Evolutionary conservation across 2,329 filamentous ascomycete genomes (phyloP).

Genomic region (Phialocephala sp.): DNA sequence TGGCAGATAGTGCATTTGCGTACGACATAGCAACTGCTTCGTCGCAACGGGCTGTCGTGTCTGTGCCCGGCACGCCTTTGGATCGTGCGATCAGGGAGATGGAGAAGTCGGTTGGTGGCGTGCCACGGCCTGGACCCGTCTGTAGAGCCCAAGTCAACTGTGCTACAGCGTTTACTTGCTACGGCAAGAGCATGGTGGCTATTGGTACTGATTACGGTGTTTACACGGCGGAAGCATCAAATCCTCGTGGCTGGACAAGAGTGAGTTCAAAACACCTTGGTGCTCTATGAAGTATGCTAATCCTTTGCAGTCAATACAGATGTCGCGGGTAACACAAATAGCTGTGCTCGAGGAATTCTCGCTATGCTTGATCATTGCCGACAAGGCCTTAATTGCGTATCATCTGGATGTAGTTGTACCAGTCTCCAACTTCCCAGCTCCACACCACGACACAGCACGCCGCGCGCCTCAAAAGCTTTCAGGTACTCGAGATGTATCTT

Average conservation of each 20-base stretch:
- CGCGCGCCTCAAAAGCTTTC: slow-evolving; percentile 91
- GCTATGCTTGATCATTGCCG: slow-evolving; percentile 87
- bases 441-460: slow-evolving; percentile 73
- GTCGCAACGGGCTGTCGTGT: slow-evolving; percentile 68
- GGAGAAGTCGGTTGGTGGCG: slow-evolving; percentile 75
- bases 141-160: slow-evolving; percentile 91
- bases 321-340: slow-evolving; percentile 81
- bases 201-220: slow-evolving; percentile 96
- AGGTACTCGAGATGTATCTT: slow-evolving; percentile 88
- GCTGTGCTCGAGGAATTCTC: slow-evolving; percentile 96
- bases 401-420: slow-evolving; percentile 84
- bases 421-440: slow-evolving; percentile 64
- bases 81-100: slow-evolving; percentile 90
- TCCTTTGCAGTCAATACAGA: slow-evolving; percentile 70
- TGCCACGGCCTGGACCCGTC: slow-evolving; percentile 74
- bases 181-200: slow-evolving; percentile 85
- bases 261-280: slow-evolving; percentile 57
- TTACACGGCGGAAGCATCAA: slow-evolving; percentile 84
- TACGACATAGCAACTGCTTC: slow-evolving; percentile 69
- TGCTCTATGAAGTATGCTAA: slow-evolving; percentile 26
- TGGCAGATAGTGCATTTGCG: slow-evolving; percentile 90
- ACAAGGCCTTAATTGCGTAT: slow-evolving; percentile 90
- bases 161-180: slow-evolving; percentile 85
- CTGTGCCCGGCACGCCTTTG: slow-evolving; percentile 88
- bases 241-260: slow-evolving; percentile 89